Percentiles rank a stretch among this genome's conserved stretches.
Conservation (phyloP, 257 asterid species). For the Plectranthus barbatus region DNA sequence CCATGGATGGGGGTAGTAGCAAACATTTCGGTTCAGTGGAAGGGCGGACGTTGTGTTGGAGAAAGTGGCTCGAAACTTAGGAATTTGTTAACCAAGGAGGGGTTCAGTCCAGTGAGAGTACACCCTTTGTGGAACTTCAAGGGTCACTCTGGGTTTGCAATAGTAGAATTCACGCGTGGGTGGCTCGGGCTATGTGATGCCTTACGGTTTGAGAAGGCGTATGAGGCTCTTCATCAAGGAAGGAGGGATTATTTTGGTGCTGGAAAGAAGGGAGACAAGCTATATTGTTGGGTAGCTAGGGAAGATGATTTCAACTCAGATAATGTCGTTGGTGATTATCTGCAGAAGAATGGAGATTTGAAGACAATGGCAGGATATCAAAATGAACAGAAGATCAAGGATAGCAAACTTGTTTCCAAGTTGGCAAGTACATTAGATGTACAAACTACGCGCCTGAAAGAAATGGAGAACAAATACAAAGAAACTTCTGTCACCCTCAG, state of each 20-base stretch:
- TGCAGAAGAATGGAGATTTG: constrained; percentile 24
- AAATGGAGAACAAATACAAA: constrained; percentile 38
- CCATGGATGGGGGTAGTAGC: constrained; percentile 61
- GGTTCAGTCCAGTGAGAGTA: constrained; percentile 38
- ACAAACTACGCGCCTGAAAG: constrained; percentile 16
- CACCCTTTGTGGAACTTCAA: constrained; percentile 29
- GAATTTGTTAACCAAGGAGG: constrained; percentile 21
- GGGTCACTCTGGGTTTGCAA: constrained; percentile 45
- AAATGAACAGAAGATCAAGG: constrained; percentile 30
- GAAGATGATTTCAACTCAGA: constrained; percentile 17
- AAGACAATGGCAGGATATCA: constrained; percentile 25
- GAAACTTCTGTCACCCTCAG: constrained; percentile 23
- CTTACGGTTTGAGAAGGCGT: constrained; percentile 38
- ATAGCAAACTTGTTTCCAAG: constrained; percentile 20
- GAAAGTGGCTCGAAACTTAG: constrained; percentile 34
- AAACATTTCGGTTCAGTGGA: constrained; percentile 28
- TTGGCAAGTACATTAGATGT: constrained; percentile 23
- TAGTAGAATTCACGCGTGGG: constrained; percentile 35
- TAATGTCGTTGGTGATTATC: constrained; percentile 22
- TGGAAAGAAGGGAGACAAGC: constrained; percentile 8
- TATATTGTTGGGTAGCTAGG: constrained; percentile 38
- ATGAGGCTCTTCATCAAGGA: constrained; percentile 34
- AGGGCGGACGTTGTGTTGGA: constrained; percentile 28
- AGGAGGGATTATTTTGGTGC: constrained; percentile 19
- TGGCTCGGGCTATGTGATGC: constrained; percentile 42